Evolutionary conservation across 768 basidiomycete genomes (phyloP), one percentile per base, ranked within the genome.

Genomic region (Kwoniella heveanensis): DNA sequence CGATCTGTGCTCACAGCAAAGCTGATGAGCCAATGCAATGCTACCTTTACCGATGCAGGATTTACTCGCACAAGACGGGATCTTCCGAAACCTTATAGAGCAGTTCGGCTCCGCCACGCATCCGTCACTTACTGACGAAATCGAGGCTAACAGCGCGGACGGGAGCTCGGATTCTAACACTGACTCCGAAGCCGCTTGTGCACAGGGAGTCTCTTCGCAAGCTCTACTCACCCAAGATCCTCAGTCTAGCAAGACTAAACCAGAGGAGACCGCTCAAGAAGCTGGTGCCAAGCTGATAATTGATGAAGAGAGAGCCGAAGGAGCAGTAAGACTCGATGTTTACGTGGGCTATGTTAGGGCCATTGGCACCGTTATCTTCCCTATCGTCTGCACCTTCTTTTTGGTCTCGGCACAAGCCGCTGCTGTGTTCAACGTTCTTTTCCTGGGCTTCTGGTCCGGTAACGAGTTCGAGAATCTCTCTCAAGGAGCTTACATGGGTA

Each of bases 371-470:
- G 47, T 50, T 37, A 56, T 80, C 19, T 86, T 81, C 75, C 69
- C 75, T 1, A 84, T 85, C 0, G 24, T 85, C 12, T 80, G 88
- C 15, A 54, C 85, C 0, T 21, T 77, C 0, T 68, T 86, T 13
- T 72, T 88, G 5, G 65, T 82, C 3, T 51, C 87, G 0, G 77
- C 77, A 13, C 86, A 90, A 73, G 83, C 74, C 1, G 80, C 85
- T n/a, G 80, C 82, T 71, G 88, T 90, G 30, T 85, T 83, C 0
- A 87, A 85, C 66, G 87, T 84, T 29, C 75, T 91, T 3, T 86
- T 88, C 81, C 83, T 91, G 24, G 88, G 88, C 0, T 89, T 87
- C 68, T 91, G 89, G 89, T 86, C 87, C 0, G 82, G 83, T 0
- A 62, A 81, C 19, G 84, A 80, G n/a, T 84, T 90, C 19, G 62